Percentiles rank a stretch among this genome's conserved stretches.
Evolutionary conservation across 73 alveolate species (phyloP).

Genomic region (Paramecium pentaurelia): DNA sequence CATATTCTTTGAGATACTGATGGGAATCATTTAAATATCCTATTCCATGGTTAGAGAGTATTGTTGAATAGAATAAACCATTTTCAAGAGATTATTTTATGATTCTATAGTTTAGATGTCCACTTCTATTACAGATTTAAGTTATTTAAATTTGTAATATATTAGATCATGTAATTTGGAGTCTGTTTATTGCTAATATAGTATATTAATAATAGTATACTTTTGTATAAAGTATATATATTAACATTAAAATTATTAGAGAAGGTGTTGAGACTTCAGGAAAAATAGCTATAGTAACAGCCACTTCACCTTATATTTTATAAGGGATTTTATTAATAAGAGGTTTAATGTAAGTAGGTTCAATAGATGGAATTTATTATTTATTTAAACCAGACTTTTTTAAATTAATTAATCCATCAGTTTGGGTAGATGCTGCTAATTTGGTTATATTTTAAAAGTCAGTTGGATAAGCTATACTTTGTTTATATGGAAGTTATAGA

Average conservation of each 20-base stretch:
- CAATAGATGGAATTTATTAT: conserved; percentile 53
- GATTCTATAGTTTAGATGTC: background rate
- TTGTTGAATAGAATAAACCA: background rate
- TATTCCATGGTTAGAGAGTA: conserved; percentile 63
- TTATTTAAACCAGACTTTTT: conserved; percentile 62
- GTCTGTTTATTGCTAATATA: conserved; percentile 38
- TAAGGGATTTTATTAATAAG: conserved; percentile 59
- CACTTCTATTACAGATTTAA: background rate
- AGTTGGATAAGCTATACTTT: conserved; percentile 56
- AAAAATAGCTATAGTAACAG: conserved; percentile 56
- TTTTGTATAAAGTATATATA: conserved; percentile 5
- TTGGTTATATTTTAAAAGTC: conserved; percentile 59
- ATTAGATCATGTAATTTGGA: conserved; percentile 14
- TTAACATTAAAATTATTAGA: background rate
- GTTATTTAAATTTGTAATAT: background rate
- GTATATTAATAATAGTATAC: background rate
- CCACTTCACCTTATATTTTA: conserved; percentile 64
- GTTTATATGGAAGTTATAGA: conserved; percentile 59
- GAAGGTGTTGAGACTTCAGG: conserved; percentile 67
- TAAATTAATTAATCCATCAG: conserved; percentile 41
- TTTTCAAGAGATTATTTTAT: background rate
- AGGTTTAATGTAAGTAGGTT: conserved; percentile 66
- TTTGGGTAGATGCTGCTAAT: conserved; percentile 74
- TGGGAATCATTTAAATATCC: conserved; percentile 61
- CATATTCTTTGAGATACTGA: conserved; percentile 61